Percentiles rank a stretch among this genome's conserved stretches.
These are phyloP conservation scores for Erigeron canadensis DNA, from an alignment of 129 eudicot species.

Conservation along the genomic window DNA sequence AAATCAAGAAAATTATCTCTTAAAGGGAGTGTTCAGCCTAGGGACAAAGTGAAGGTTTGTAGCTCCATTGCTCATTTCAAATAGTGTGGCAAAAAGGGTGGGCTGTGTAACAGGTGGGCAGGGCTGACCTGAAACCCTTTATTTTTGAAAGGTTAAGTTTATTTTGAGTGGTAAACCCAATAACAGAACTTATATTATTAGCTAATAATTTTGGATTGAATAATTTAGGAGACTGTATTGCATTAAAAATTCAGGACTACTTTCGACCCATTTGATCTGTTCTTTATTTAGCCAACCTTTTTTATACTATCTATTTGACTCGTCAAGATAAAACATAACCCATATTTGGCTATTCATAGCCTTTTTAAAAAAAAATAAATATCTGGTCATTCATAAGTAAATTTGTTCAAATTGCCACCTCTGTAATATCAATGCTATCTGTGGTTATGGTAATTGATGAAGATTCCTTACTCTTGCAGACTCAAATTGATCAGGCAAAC, in stretches of 20 bases:
- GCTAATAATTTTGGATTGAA: neutral
- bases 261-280: neutral
- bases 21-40: constrained; percentile 62
- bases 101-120: neutral
- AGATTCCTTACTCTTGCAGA: constrained; percentile 52
- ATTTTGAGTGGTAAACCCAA: neutral
- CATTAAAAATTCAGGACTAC: neutral
- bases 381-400: neutral
- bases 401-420: constrained; percentile 3
- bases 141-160: neutral
- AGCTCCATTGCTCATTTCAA: constrained; percentile 10
- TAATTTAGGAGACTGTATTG: constrained; percentile 3
- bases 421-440: neutral
- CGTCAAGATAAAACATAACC: neutral
- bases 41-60: constrained; percentile 89
- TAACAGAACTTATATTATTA: neutral
- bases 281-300: neutral
- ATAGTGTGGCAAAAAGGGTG: neutral
- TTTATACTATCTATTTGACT: neutral
- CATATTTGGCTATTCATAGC: neutral
- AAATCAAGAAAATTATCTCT: constrained; percentile 52
- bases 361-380: too few relatives aligned
- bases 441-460: constrained; percentile 22
- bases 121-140: neutral
- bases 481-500: constrained; percentile 85